phyloP scores from a whole-genome alignment of 2,329 filamentous ascomycete genomes.

The Fusarium tupiense region DNA sequence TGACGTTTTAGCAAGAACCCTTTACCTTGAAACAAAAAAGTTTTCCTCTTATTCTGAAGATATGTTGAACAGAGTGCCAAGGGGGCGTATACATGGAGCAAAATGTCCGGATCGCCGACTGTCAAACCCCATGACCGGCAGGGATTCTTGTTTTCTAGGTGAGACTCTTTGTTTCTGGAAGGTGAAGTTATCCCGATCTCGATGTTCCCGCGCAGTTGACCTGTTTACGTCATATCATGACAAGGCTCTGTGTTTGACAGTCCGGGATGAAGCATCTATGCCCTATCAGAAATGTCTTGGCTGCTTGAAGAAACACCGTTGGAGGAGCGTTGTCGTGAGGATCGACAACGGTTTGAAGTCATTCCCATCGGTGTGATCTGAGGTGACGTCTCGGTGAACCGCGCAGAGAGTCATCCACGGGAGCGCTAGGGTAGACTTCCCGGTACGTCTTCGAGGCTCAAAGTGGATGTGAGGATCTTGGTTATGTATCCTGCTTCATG shows the following conservation, averaged over 20 bases:
- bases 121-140: constrained; percentile 1
- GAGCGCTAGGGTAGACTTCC: constrained; percentile 30
- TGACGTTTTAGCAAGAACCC: constrained; percentile 20
- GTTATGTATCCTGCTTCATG: not conserved
- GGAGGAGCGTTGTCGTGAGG: not conserved
- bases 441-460: constrained; percentile 15
- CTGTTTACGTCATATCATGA: constrained; percentile 28
- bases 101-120: constrained; percentile 18
- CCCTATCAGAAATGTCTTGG: constrained; percentile 5
- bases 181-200: constrained; percentile 23
- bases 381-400: constrained; percentile 15
- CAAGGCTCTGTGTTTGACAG: constrained; percentile 14
- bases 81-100: constrained; percentile 12
- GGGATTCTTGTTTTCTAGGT: constrained; percentile 4
- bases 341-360: constrained; percentile 22
- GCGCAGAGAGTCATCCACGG: constrained; percentile 6
- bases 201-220: constrained; percentile 5
- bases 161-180: constrained; percentile 6
- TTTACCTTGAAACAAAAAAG: not conserved
- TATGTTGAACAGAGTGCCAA: not conserved
- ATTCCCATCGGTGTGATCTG: constrained; percentile 13
- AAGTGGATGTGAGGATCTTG: not conserved
- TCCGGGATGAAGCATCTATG: constrained; percentile 10
- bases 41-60: not conserved
- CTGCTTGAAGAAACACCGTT: not conserved